phyloP scores from a whole-genome alignment of 164 flowering plant genomes.

The Macadamia integrifolia region DNA sequence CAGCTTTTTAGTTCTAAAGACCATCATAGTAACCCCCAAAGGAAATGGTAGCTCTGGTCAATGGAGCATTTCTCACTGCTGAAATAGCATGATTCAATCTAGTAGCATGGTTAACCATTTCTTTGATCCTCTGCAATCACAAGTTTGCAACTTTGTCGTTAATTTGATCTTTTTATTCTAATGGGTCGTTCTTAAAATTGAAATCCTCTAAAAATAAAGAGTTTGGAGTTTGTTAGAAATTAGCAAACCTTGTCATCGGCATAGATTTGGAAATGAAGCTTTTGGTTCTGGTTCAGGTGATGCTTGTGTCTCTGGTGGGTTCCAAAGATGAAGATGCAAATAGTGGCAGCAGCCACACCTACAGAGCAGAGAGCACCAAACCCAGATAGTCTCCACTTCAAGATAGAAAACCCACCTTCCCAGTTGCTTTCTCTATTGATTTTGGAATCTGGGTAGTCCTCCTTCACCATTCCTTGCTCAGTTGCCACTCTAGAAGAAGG shows the following conservation, averaged over 20 bases:
- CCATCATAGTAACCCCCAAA: slow-evolving; percentile 50
- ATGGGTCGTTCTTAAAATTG: neutral
- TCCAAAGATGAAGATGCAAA: slow-evolving; percentile 47
- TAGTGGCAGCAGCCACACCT: slow-evolving; percentile 62
- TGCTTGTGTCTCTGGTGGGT: slow-evolving; percentile 25
- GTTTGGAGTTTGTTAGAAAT: neutral
- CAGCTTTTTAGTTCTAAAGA: no score
- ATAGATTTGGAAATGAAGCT: slow-evolving; percentile 42
- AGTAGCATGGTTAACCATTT: slow-evolving; percentile 43
- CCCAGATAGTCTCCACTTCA: slow-evolving; percentile 41
- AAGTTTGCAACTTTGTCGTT: neutral
- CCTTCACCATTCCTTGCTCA: slow-evolving; percentile 13
- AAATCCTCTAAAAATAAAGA: neutral
- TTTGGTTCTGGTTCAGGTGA: slow-evolving; percentile 31
- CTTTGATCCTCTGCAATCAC: slow-evolving; percentile 48
- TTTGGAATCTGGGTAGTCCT: slow-evolving; percentile 9
- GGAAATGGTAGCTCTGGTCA: slow-evolving; percentile 47
- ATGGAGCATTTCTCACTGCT: slow-evolving; percentile 47
- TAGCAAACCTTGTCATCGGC: slow-evolving; percentile 47
- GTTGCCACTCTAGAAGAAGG: neutral
- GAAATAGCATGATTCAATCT: slow-evolving; percentile 48
- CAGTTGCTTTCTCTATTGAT: slow-evolving; percentile 12
- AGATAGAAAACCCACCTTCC: slow-evolving; percentile 26
- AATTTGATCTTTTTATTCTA: neutral
- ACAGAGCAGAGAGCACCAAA: slow-evolving; percentile 55